Base-by-base conservation (phyloP, 2,329 filamentous ascomycete species). In the Fusarium neocosmosporiellum region DNA sequence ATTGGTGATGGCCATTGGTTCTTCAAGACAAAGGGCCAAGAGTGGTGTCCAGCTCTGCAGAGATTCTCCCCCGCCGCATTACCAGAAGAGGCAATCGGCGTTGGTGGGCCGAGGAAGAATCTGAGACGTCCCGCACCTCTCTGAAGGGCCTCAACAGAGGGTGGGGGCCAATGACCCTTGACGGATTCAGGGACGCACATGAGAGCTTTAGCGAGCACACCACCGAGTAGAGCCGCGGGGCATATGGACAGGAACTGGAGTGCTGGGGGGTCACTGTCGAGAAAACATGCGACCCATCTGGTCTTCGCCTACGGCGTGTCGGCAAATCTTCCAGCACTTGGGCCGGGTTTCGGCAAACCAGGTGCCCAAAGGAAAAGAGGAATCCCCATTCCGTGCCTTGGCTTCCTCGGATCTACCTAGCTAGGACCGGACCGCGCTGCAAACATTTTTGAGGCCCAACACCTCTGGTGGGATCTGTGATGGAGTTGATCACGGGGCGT, bases 101-200 rank as follows among this genome's bases (percentile, higher is more conserved):
- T 72, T 67, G 73, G 72, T 77, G 75, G 70, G 48, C 67, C 65
- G 70, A 75, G 65, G 53, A 67, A 66, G 64, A 60, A 71, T 66
- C 63, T 27, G 61, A 69, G 73, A 63, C 55, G 43, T 62, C 34
- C 39, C 33, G 58, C 50, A 64, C 48, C 59, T 46, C 50, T 73
- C 31, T 69, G 61, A 69, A 69, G 61, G 73, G 73, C 73, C 73
- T 76, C 74, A 48, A 75, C 59, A 55, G 63, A 65, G 59, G 63
- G 75, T 73, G 77, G 77, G 75, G 76, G 59, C 13, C 67, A 59
- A 54, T 70, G 72, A 76, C 75, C 75, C 68, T 69, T 66, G 67
- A 74, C 50, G 63, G 70, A 65, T 66, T 62, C 63, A 76, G 69
- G 71, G 70, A 68, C 68, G 50, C 59, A 63, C 69, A 64, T 69